These are phyloP conservation scores for Eragrostis tef DNA, from an alignment of 202 grass and related monocot genomes.

Conservation along the genomic window DNA sequence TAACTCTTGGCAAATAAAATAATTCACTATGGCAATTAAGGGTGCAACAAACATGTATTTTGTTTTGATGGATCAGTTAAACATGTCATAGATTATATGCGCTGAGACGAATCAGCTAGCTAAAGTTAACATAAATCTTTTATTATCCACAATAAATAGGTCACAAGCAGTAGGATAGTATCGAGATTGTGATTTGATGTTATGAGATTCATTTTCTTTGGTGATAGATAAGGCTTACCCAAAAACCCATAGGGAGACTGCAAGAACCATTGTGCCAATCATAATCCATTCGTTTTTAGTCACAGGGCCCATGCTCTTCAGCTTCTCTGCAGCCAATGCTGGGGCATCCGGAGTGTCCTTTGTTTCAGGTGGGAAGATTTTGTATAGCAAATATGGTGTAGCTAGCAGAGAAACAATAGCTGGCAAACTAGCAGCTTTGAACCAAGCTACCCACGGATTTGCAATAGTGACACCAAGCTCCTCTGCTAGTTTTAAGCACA, in stretches of 20 bases:
- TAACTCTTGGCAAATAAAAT: not conserved
- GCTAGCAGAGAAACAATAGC: slow-evolving; percentile 72
- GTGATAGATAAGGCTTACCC: slow-evolving; percentile 62
- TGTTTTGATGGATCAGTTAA: not conserved
- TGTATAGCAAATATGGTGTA: slow-evolving; percentile 84
- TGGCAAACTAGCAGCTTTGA: slow-evolving; percentile 88
- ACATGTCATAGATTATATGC: slow-evolving; percentile 3
- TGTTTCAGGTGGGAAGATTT: slow-evolving; percentile 82
- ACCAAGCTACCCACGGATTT: slow-evolving; percentile 92
- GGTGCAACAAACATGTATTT: not conserved
- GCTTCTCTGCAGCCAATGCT: slow-evolving; percentile 70
- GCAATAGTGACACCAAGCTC: slow-evolving; percentile 79
- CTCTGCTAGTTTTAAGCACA: slow-evolving; percentile 94
- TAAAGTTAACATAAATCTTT: not conserved
- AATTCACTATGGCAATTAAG: slow-evolving; percentile 12
- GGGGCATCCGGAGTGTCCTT: slow-evolving; percentile 95
- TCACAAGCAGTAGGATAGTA: slow-evolving; percentile 20
- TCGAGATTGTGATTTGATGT: not conserved
- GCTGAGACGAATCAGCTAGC: not conserved
- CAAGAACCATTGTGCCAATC: slow-evolving; percentile 91
- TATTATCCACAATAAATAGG: not conserved
- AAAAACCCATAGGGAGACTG: slow-evolving; percentile 79
- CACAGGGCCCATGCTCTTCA: slow-evolving; percentile 82
- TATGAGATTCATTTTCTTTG: slow-evolving; percentile 12
- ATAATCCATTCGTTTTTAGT: slow-evolving; percentile 90